phyloP scores from a whole-genome alignment of 768 basidiomycete genomes.

The Boletales sp. region DNA sequence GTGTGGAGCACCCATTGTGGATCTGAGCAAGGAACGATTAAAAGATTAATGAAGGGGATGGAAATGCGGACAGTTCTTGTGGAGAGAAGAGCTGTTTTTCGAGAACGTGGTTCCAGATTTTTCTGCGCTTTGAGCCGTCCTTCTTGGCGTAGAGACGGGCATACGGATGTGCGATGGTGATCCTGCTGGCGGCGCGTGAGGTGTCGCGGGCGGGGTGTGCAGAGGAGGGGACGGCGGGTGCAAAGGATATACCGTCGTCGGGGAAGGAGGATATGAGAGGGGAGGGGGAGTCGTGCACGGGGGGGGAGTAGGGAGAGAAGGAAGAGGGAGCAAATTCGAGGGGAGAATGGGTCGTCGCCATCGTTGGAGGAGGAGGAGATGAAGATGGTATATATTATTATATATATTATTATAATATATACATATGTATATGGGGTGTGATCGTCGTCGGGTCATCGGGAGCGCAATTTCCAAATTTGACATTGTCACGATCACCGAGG shows the following conservation, averaged over 20 bases:
- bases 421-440: conserved; percentile 14
- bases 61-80: conserved; percentile 54
- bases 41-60: neutral
- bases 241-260: conserved; percentile 22
- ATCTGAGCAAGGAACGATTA: conserved; percentile 33
- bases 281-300: neutral
- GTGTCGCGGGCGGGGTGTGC: conserved; percentile 8
- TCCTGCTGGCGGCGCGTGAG: conserved; percentile 19
- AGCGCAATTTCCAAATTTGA: neutral
- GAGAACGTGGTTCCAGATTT: conserved; percentile 75
- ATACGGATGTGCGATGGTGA: conserved; percentile 59
- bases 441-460: conserved; percentile 21
- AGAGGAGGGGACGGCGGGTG: conserved; percentile 7
- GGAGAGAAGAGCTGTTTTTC: conserved; percentile 69
- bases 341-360: conserved; percentile 18
- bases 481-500: neutral
- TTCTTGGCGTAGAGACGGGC: conserved; percentile 66
- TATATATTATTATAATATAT: too few relatives aligned
- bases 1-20: conserved; percentile 62
- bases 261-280: conserved; percentile 13
- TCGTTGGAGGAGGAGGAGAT: too few relatives aligned
- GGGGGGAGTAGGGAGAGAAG: neutral
- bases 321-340: conserved; percentile 8
- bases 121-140: conserved; percentile 60
- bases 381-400: too few relatives aligned